Evolutionary conservation across 129 eudicot genomes (phyloP), one percentile per base, ranked within the genome.

Genomic region (Calendula officinalis): DNA sequence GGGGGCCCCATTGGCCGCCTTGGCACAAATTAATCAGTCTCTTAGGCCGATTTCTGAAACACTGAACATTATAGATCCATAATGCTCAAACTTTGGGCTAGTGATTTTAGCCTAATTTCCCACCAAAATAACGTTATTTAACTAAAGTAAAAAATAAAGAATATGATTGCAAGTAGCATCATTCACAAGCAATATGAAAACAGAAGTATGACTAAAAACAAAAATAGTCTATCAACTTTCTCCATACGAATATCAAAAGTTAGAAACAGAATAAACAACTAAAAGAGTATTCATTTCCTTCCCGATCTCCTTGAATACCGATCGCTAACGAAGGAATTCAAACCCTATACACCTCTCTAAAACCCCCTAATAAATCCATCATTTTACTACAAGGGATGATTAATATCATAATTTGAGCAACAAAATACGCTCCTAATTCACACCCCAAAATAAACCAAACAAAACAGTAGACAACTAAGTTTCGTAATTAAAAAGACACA

Each of bases 261-360:
- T 14, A 9, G 33, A 34, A 41, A 41, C 32, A 42, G 5, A 32
- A 55, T 40, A 11, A 41, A 41, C 3, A 45, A n/a, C 10, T 13
- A 73, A 65, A 37, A 5, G 62, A 38, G 67, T 72, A 65, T 65
- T 58, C 64, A 73, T 73, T 30, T 61, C 76, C 70, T 65, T 62
- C 87, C 82, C 78, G 30, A 69, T 71, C 67, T 56, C 84, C 75
- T 72, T 43, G 57, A 69, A 72, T 55, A 71, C 63, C 72, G 75
- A 70, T 62, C 74, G 74, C 1, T 22, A 22, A 22, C 56, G 16
- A 66, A 78, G 81, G 77, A 76, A 75, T 69, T 54, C 73, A 17
- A 60, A 63, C 68, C 68, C 87, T 83, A 83, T 80, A 86, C 85
- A 83, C 49, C 39, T 69, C 55, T 73, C 81, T 76, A 81, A 78